Evolutionary conservation across 75 land plant genomes (phyloP), one percentile per base, ranked within the genome.

Genomic region (Larix kaempferi): DNA sequence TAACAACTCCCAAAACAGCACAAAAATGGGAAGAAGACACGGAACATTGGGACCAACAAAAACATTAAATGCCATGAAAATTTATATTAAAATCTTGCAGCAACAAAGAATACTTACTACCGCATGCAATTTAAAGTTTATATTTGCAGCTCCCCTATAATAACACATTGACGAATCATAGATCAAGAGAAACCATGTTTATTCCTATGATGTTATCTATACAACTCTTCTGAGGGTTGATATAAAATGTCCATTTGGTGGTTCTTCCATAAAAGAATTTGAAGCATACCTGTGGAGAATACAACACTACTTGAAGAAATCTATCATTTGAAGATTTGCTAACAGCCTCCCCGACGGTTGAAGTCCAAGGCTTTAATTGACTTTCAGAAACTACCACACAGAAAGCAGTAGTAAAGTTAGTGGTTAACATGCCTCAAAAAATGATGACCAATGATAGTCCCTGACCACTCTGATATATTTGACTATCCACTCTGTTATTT

Each of bases 231-330:
- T 62, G 26, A 62, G 14, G 7, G 29, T 65, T 33, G 37, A 33
- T 33, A 65, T 33, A 33, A 15, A 29, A 33, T 14, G 5, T 37
- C 25, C 16, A 13, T 65, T 15, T 14, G 14, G 19, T 33, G 37
- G 35, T 16, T 35, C 15, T 64, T 64, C 37, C 4, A 16, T 33
- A 64, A 27, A 19, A 65, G 71, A 78, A 78, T 77, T 78, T 76
- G 78, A 72, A 78, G 78, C 44, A 26, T 79, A 89, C 91, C 86
- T 86, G 88, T 12, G 91, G 88, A 57, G 91, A 89, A 61, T 84
- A 81, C 60, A 89, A 66, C 5, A 89, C 91, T 14, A 89, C 91
- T 75, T 89, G 88, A 74, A 89, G 88, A 84, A 82, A 8, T 60
- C 82, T 86, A 19, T 54, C 56, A 54, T 23, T 44, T 73, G 56